Percentiles rank a stretch among this genome's conserved stretches.
phyloP scores from a whole-genome alignment of 2,329 filamentous ascomycete genomes.

The Arthrobotrys iridis region DNA sequence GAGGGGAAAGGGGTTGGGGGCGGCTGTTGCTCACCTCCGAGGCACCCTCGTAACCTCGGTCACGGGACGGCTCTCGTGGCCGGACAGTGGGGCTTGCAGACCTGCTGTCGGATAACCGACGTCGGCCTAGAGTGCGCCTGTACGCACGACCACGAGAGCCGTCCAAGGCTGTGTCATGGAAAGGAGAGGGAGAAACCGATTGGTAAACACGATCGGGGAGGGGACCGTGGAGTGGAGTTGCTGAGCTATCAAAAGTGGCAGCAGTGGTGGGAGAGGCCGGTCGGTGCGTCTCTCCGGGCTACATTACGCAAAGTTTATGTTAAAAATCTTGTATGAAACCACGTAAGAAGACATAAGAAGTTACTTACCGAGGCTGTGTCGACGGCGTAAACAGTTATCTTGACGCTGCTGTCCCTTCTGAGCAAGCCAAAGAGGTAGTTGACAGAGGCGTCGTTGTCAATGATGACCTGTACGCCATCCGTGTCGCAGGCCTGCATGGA shows the following conservation, averaged over 20 bases:
- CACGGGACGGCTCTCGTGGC: conserved; percentile 3
- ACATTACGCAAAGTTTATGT: background rate
- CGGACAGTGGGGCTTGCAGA: conserved; percentile 20
- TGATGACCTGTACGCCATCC: conserved; percentile 19
- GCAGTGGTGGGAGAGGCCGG: background rate
- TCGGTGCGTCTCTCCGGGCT: background rate
- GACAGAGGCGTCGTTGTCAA: conserved; percentile 25
- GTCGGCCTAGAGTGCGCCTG: background rate
- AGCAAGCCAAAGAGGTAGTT: conserved; percentile 10
- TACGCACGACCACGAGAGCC: background rate
- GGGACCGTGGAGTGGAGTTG: background rate
- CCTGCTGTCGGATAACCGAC: background rate
- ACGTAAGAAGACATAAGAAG: background rate
- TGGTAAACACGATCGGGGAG: background rate
- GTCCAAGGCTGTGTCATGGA: background rate
- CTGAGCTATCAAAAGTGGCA: conserved; percentile 16
- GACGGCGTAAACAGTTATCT: conserved; percentile 30
- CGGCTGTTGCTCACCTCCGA: background rate
- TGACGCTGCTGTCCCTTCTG: background rate
- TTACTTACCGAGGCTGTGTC: background rate
- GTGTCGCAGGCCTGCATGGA: conserved; percentile 29
- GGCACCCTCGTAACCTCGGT: conserved; percentile 15
- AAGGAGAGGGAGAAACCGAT: background rate
- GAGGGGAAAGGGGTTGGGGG: background rate
- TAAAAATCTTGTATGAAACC: background rate